A percentile compares a stretch with the other conserved stretches of the same genome.
These are phyloP conservation scores for Styphnolobium japonicum DNA, from an alignment of 306 rosid genomes.

Conservation along the genomic window DNA sequence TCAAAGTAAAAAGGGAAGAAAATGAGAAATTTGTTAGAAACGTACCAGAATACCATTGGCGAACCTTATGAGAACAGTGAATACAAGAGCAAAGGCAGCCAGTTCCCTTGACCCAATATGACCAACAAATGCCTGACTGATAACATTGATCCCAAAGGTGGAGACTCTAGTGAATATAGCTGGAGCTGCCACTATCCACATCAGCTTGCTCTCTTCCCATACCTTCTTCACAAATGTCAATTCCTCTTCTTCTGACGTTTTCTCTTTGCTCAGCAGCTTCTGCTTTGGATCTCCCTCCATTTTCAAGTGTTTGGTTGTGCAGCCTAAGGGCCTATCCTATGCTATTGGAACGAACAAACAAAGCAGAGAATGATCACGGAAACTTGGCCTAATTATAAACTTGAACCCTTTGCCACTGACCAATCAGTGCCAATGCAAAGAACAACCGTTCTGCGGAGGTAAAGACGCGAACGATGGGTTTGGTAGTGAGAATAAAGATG, in stretches of 20 bases:
- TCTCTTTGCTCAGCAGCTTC: slow-evolving; percentile 7
- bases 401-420: no score
- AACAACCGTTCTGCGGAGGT: no score
- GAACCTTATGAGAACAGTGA: slow-evolving; percentile 48
- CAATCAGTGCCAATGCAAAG: no score
- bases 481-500: no score
- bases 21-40: not conserved
- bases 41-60: slow-evolving; percentile 52
- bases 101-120: slow-evolving; percentile 47
- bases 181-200: slow-evolving; percentile 62
- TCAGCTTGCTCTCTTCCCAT: slow-evolving; percentile 39
- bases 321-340: no score
- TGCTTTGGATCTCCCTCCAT: slow-evolving; percentile 29
- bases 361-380: no score
- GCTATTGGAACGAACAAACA: no score
- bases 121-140: slow-evolving; percentile 53
- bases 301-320: no score
- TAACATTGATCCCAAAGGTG: slow-evolving; percentile 49
- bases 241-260: slow-evolving; percentile 8
- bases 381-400: no score
- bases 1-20: no score
- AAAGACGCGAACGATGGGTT: no score
- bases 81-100: slow-evolving; percentile 53
- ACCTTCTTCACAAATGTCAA: slow-evolving; percentile 20
- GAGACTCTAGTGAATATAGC: slow-evolving; percentile 46